Base-by-base conservation (phyloP, 768 basidiomycete genomes). In the Lyophyllum shimeji region DNA sequence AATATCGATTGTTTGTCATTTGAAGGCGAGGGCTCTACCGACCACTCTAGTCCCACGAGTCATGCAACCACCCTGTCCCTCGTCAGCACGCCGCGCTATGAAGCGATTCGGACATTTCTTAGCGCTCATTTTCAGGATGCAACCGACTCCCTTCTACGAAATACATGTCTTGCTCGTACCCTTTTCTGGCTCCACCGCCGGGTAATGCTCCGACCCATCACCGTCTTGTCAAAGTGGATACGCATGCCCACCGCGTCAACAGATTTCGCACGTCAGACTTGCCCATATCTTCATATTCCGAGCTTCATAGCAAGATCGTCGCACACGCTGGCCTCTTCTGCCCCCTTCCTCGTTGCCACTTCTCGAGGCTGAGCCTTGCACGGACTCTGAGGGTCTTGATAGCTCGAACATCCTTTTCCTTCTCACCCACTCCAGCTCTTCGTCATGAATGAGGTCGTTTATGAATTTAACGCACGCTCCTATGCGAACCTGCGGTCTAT, bases 371-470 rank as follows among this genome's bases (percentile, higher is more conserved):
- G 25, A 55, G 46, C 29, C 53, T 46, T 55, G 46, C 31, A 17
- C 39, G 51, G 53, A 55, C 53, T 55, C 37, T 49, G 53, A 49
- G 31, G 49, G 53, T 55, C 53, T 46, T 49, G 53, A 46, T 55
- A 55, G 53, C 45, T 55, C n/a, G 24, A 33, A 37, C 43, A n/a
- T n/a, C n/a, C 9, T 24, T 21, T 44, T 44, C 43, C 13, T 48
- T 33, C 34, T 48, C n/a, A 24, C 24, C 47, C 12, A 48, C 34
- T 2, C 18, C 7, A 23, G 8, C 34, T 21, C 24, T 39, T 50
- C 17, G 24, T 13, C 18, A 50, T 50, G 49, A 13, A 24, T 31
- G 31, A 37, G 13, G 17, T 17, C 37, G 21, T 50, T 21, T 24
- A 52, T 17, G 27, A 50, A 23, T 56, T 51, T 34, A 50, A 56